Evolutionary conservation across 495 filamentous ascomycete species (phyloP), one percentile per base, ranked within the genome.

Genomic region (Tuber calosporum): DNA sequence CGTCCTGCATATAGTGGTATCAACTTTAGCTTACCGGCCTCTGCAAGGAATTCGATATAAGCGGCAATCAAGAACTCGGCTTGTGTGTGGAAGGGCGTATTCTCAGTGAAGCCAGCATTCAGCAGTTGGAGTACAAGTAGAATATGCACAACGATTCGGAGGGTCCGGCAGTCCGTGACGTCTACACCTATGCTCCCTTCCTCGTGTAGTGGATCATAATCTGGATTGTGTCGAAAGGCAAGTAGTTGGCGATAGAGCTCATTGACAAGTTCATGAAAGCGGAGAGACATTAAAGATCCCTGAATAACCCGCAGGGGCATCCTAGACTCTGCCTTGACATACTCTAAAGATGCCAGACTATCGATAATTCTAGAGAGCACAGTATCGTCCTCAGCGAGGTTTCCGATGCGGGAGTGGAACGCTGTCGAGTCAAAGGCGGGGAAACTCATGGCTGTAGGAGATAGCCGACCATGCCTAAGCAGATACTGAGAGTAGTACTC

Each of bases 1-100:
- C 91, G 89, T 38, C 92, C 90, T 48, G 91, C 93, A 83, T 99
- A 99, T 4, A 94, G 84, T 5, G 94, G 94, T 70, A 96, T 89
- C 58, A 94, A 82, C 68, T 93, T 88, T 66, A 90, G 87, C 67
- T 95, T 86, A 15, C 89, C 87, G 41, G 87, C 86, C 45, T 89
- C 83, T 39, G 90, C 87, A 19, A 98, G 85, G 73, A 90, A 90
- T 75, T 92, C 88, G 72, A 96, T 89, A 80, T 98, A 97, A 22
- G 88, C 89, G 1, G 92, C 86, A 74, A 95, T 86, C n/a, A 91
- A 84, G 77, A 89, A 88, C 76, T 94, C 90, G 11, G 80, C 77
- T 15, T 70, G 39, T 66, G 37, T 77, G 15, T 76, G 75, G 36
- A 73, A 74, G 41, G 75, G 82, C 76, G 77, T 78, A 38, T 79